A percentile compares a stretch with the other conserved stretches of the same genome.
These are phyloP conservation scores for Eutrema japonicum DNA, from an alignment of 345 rosid species.

Conservation along the genomic window DNA sequence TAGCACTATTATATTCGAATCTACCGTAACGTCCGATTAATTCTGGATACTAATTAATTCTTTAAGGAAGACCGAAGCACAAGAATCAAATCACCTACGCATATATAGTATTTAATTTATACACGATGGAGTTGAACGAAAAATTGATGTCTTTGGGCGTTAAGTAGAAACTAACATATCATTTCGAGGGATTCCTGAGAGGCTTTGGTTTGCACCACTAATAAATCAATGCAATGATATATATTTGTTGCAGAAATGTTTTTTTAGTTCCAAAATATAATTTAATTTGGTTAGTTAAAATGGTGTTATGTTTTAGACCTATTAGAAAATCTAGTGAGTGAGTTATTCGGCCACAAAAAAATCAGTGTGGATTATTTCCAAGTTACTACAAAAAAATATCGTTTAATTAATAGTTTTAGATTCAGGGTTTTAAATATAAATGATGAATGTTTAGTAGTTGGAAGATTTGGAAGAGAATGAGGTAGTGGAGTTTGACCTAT, in stretches of 20 bases:
- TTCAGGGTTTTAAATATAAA: background rate
- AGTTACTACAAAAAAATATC: too few relatives aligned
- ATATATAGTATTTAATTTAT: background rate
- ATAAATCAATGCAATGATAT: background rate
- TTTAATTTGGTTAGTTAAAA: too few relatives aligned
- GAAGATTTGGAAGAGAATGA: constrained; percentile 23
- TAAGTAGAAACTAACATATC: background rate
- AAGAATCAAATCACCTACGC: background rate
- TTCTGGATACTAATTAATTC: background rate
- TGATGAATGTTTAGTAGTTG: constrained; percentile 13
- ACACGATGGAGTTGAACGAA: background rate
- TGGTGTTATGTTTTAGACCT: too few relatives aligned
- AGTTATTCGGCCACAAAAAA: too few relatives aligned
- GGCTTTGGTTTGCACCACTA: background rate
- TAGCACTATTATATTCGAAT: background rate
- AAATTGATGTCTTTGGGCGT: background rate
- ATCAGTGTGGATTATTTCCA: too few relatives aligned
- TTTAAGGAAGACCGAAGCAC: background rate
- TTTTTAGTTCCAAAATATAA: background rate
- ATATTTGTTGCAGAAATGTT: background rate
- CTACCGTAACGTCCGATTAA: background rate
- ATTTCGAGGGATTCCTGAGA: constrained; percentile 3
- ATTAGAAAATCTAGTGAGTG: too few relatives aligned
- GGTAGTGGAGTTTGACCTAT: constrained; percentile 44
- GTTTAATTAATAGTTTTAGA: background rate